phyloP scores from a whole-genome alignment of 2,329 filamentous ascomycete genomes.

The Botrytis byssoidea region DNA sequence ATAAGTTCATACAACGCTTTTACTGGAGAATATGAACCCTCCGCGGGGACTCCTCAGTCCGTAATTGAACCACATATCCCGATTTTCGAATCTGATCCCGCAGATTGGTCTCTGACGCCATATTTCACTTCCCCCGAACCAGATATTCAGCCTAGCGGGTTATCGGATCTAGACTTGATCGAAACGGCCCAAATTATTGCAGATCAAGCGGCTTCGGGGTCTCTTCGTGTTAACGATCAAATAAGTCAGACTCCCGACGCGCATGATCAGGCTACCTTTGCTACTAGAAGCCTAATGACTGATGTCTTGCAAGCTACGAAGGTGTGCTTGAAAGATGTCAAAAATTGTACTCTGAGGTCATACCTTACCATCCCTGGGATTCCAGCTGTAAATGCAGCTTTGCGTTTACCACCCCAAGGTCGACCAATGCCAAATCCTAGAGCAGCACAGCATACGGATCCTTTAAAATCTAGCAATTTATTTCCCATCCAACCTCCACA shows the following conservation, averaged over 20 bases:
- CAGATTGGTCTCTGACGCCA: slow-evolving; percentile 47
- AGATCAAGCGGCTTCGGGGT: slow-evolving; percentile 63
- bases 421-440: slow-evolving; percentile 35
- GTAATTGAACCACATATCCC: slow-evolving; percentile 32
- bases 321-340: slow-evolving; percentile 45
- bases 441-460: slow-evolving; percentile 25
- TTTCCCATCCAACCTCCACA: slow-evolving; percentile 68
- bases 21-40: slow-evolving; percentile 34
- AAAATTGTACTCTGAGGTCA: slow-evolving; percentile 47
- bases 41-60: slow-evolving; percentile 32
- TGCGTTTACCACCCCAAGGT: slow-evolving; percentile 43
- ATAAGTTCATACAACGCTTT: slow-evolving; percentile 36
- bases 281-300: slow-evolving; percentile 41
- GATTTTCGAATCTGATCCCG: slow-evolving; percentile 37
- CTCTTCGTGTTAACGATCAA: slow-evolving; percentile 35
- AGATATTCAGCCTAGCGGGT: slow-evolving; percentile 30
- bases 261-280: slow-evolving; percentile 23
- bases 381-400: slow-evolving; percentile 52
- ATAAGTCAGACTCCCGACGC: slow-evolving; percentile 14
- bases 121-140: slow-evolving; percentile 62
- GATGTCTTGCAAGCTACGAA: slow-evolving; percentile 48
- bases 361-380: slow-evolving; percentile 59
- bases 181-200: slow-evolving; percentile 69
- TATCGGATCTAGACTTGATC: slow-evolving; percentile 59
- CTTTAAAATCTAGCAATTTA: slow-evolving; percentile 49